A percentile compares a stretch with the other conserved stretches of the same genome.
Conservation (phyloP, 345 rosid genomes). For the Lepidium sativum region DNA sequence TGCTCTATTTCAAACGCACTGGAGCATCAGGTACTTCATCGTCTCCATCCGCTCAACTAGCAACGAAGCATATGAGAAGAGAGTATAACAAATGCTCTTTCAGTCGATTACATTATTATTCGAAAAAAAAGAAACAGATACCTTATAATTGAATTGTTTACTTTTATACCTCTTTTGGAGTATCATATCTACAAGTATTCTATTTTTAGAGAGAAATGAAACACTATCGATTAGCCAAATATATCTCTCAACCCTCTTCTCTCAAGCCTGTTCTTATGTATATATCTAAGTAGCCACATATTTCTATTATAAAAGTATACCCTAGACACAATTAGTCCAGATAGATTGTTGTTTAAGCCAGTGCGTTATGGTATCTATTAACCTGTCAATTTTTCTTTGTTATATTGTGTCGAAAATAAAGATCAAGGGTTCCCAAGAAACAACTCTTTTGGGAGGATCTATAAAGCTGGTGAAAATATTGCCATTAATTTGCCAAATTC, state of each 20-base stretch:
- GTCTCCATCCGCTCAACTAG: constrained; percentile 13
- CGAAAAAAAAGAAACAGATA: not conserved
- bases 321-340: not conserved
- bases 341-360: not conserved
- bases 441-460: constrained; percentile 81
- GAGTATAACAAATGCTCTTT: not conserved
- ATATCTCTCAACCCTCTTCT: too few relatives aligned
- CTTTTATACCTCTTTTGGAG: not conserved
- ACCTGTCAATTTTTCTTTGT: constrained; percentile 8
- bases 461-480: constrained; percentile 48
- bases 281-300: not conserved
- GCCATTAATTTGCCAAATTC: constrained; percentile 65
- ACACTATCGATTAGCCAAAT: not conserved
- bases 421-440: constrained; percentile 65
- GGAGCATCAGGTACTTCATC: constrained; percentile 72
- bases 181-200: not conserved
- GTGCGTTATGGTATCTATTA: constrained; percentile 1
- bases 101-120: not conserved
- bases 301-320: not conserved
- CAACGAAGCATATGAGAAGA: not conserved
- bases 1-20: constrained; percentile 78
- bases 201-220: constrained; percentile 3
- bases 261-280: not conserved
- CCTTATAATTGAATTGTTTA: not conserved
- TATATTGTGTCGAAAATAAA: not conserved